Evolutionary conservation across 768 basidiomycete species (phyloP), one percentile per base, ranked within the genome.

Genomic region (Boletus sp.): DNA sequence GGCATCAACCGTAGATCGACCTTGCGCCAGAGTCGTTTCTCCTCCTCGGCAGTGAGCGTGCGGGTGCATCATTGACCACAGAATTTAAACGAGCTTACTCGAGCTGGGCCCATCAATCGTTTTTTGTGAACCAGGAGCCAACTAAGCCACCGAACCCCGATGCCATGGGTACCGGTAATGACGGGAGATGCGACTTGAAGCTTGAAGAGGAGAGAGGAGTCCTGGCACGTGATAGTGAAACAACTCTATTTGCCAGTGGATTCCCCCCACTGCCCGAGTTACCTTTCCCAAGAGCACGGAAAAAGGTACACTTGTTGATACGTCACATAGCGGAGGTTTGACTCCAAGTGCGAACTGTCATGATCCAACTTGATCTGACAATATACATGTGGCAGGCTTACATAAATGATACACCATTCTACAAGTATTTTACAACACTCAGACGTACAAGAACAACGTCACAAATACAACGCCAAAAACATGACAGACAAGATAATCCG

Each of bases 1-100:
- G 83, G 82, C 77, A 85, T 78, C 40, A 86, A 71, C 47, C 82
- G 73, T 7, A 77, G 36, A 58, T 87, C 86, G 28, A 87, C 75
- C 70, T 84, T 87, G 54, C 79, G 69, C 75, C 83, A 83, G 50
- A 87, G 68, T 47, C 67, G 77, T 55, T 70, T 77, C 72, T 87
- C 83, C 55, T 84, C 68, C 49, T 77, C 80, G 0, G 47, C 42
- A 9, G 47, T 52, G 37, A 70, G 61, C 18, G 40, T 24, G 9
- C 14, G 40, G 2, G 54, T 17, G 51, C n/a, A 0, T 47, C 54
- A 7, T 52, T 45, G 7, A 47, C 54, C 5, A 24, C 1, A 9
- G n/a, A n/a, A n/a, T n/a, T n/a, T n/a, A n/a, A n/a, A n/a, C 1
- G 6, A n/a, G 18, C 1, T 36, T 33, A 24, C 17, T 61, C 55